Base-by-base conservation (phyloP, 768 basidiomycete genomes). In the Kwoniella sp. region DNA sequence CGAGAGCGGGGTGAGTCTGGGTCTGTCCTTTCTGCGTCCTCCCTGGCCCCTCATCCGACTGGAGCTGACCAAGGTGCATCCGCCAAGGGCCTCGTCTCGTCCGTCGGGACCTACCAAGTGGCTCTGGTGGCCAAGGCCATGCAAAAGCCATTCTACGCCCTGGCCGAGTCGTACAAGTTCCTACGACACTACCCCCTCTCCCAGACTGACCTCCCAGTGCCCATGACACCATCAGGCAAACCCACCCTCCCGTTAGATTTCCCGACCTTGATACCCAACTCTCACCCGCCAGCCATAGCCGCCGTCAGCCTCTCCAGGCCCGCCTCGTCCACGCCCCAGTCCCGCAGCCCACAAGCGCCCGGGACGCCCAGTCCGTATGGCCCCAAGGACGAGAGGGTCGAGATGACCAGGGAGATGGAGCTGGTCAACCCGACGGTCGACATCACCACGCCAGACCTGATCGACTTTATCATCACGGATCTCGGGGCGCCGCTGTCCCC, bases 101-200 rank as follows among this genome's bases (percentile, higher is more conserved):
- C 62, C 41, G 87, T 98, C 31, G 93, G 93, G 34, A 90, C 90
- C 65, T 91, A 89, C 75, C 90, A 95, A 76, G 90, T 96, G 63
- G 93, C 95, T 3, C 86, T 95, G 68, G 88, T 96, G 50, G 93
- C 95, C 46, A 89, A 89, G 73, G 86, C 89, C 32, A 82, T 87
- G 50, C 88, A 89, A 67, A 95, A 93, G 73, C 93, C 95, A 3
- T 91, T 98, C 73, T 98, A 96, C 76, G 92, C 89, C 44, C 80
- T 91, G 29, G 89, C 90, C 25, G 90, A 92, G 77, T 90, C 88
- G 73, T 98, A 92, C 81, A 98, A 98, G 78, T 96, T 96, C 75
- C 88, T 93, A 72, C 86, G 93, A 58, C 79, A 92, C 65, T 98
- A 95, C 78, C 92, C 92, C 2, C 65, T 76, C 31, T 70, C 68